A percentile compares a stretch with the other conserved stretches of the same genome.
Evolutionary conservation across 2,329 filamentous ascomycete genomes (phyloP).

Genomic region (Esteya vermicola): DNA sequence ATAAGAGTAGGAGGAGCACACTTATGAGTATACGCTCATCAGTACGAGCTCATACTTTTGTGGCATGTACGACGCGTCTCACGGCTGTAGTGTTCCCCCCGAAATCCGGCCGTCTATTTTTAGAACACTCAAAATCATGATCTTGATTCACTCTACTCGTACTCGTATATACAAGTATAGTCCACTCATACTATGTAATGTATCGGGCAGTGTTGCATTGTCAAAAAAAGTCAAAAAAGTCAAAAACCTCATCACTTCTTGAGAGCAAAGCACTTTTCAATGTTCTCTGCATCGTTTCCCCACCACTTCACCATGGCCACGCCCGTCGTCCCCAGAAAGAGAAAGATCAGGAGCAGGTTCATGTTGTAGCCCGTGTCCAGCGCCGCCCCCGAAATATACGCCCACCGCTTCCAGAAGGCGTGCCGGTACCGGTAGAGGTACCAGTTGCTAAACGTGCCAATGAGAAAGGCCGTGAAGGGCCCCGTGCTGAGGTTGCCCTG

Average conservation of each 20-base stretch:
- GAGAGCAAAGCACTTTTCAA: conserved; percentile 9
- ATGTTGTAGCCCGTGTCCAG: conserved; percentile 11
- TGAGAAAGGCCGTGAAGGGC: conserved; percentile 8
- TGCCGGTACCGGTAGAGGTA: conserved; percentile 10
- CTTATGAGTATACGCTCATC: too few relatives aligned
- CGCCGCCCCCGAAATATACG: conserved; percentile 10
- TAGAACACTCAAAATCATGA: not conserved
- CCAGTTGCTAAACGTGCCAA: conserved; percentile 10
- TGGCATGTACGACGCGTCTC: not conserved
- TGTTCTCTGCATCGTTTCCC: conserved; percentile 9
- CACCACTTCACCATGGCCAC: conserved; percentile 12
- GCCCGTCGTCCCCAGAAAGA: conserved; percentile 10
- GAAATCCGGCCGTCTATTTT: too few relatives aligned
- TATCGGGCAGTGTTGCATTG: too few relatives aligned
- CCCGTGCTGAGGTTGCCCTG: conserved; percentile 10
- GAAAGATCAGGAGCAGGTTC: conserved; percentile 11
- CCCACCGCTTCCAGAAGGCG: conserved; percentile 10
- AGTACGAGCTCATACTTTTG: not conserved
- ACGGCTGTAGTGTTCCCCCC: too few relatives aligned
- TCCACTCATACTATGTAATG: too few relatives aligned
- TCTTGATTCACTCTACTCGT: too few relatives aligned
- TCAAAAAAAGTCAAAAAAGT: too few relatives aligned
- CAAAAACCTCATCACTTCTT: too few relatives aligned
- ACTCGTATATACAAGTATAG: too few relatives aligned
- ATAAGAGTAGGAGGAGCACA: too few relatives aligned